phyloP scores from a whole-genome alignment of 306 rosid species.

The Senna siamea region DNA sequence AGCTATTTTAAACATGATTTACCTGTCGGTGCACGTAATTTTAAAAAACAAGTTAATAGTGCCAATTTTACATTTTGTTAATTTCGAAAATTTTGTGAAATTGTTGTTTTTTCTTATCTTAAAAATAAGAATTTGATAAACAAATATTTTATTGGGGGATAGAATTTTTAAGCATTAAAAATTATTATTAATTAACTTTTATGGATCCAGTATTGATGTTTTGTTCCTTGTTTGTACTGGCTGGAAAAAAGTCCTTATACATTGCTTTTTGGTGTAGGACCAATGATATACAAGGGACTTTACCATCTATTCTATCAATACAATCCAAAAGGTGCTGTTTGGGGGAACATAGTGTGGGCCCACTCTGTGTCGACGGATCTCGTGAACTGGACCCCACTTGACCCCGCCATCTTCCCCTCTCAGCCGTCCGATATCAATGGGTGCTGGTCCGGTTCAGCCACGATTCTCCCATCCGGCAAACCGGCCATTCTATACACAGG shows the following conservation, averaged over 20 bases:
- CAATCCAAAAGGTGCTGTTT: slow-evolving; percentile 70
- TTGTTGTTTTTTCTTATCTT: too few relatives aligned
- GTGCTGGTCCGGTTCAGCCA: slow-evolving; percentile 93
- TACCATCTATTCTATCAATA: slow-evolving; percentile 86
- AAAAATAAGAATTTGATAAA: too few relatives aligned
- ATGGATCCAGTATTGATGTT: too few relatives aligned
- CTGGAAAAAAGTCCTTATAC: background rate
- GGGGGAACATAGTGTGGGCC: slow-evolving; percentile 95
- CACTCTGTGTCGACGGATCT: slow-evolving; percentile 87
- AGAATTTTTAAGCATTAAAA: too few relatives aligned
- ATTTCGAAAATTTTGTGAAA: too few relatives aligned
- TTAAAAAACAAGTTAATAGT: too few relatives aligned
- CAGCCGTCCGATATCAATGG: slow-evolving; percentile 70
- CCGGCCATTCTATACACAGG: slow-evolving; percentile 85
- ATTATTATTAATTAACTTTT: too few relatives aligned
- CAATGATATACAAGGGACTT: slow-evolving; percentile 64
- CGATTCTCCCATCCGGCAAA: slow-evolving; percentile 53
- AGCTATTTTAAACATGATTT: too few relatives aligned
- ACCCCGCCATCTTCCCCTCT: slow-evolving; percentile 68
- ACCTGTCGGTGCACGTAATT: too few relatives aligned
- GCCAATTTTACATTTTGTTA: too few relatives aligned
- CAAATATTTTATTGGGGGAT: too few relatives aligned
- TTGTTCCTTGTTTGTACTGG: too few relatives aligned
- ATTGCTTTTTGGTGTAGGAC: slow-evolving; percentile 47
- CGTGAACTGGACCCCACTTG: slow-evolving; percentile 76